Evolutionary conservation across 164 flowering plant genomes (phyloP), one percentile per base, ranked within the genome.

Genomic region (Macadamia tetraphylla): DNA sequence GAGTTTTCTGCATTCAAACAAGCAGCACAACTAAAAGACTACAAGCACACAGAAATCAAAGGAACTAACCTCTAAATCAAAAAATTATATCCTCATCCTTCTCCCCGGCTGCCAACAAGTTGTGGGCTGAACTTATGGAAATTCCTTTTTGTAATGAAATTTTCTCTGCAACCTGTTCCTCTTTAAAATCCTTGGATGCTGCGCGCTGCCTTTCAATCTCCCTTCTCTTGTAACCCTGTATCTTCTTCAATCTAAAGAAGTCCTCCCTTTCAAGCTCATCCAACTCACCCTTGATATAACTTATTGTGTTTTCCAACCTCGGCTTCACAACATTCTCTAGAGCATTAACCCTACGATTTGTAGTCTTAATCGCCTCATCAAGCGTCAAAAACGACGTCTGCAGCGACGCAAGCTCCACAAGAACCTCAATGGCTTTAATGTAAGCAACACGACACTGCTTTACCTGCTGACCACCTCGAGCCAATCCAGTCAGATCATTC

Each of bases 241-340:
- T 85, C 84, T 93, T 93, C 87, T 93, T 93, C 79, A 91, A 74
- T 82, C 98, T 83, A 64, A 93, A 91, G 77, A 93, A 93, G 74
- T 93, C 98, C 75, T 93, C 97, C 64, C 98, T 88, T 68, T 93
- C 98, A 60, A 93, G 82, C 84, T 93, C 98, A 79, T 93, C 97
- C 75, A 93, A 64, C 80, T 93, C 97, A 6, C 85, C 96, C 77
- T 89, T 93, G 58, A 91, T 93, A 70, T 93, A 93, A 65, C 15
- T 83, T 6, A 93, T 84, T 0, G 98, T 93, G 40, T 93, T 93
- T 77, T 93, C 98, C 71, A 91, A 65, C 71, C 90, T 86, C 6
- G 98, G 97, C 76, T 93, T 93, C 74, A 91, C 97, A 29, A 93
- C 97, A 81, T 88, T 93, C 84, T 93, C 98, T 67, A 93, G 60